Percentiles rank a stretch among this genome's conserved stretches.
Evolutionary conservation across 495 filamentous ascomycete species (phyloP).

Genomic region (Lentithecium fluviatile): DNA sequence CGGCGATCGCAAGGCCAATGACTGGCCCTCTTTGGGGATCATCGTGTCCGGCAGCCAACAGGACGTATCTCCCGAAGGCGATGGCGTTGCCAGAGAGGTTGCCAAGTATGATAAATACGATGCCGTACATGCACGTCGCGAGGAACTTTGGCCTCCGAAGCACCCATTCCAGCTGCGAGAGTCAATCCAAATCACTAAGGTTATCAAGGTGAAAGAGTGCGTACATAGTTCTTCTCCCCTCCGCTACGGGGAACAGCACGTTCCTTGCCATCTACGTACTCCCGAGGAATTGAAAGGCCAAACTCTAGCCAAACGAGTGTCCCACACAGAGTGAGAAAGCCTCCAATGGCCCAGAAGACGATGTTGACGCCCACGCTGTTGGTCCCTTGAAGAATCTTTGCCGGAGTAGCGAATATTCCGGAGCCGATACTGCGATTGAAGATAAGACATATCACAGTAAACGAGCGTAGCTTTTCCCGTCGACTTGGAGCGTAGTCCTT

Average conservation of each 20-base stretch:
- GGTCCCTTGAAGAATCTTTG: slow-evolving; percentile 38
- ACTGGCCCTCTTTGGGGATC: slow-evolving; percentile 20
- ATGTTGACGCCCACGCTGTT: slow-evolving; percentile 55
- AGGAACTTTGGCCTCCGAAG: slow-evolving; percentile 64
- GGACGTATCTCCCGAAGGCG: slow-evolving; percentile 68
- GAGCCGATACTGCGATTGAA: slow-evolving; percentile 46
- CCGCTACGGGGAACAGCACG: slow-evolving; percentile 41
- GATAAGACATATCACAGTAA: slow-evolving; percentile 30
- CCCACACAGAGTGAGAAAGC: slow-evolving; percentile 51
- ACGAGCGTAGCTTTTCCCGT: background rate
- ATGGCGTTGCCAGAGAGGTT: slow-evolving; percentile 57
- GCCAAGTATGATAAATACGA: slow-evolving; percentile 57
- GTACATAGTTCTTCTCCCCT: slow-evolving; percentile 60
- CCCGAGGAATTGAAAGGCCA: slow-evolving; percentile 49
- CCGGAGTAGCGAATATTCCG: slow-evolving; percentile 46
- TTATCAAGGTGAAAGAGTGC: too few relatives aligned
- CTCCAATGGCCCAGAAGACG: slow-evolving; percentile 55
- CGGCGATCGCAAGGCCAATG: slow-evolving; percentile 47
- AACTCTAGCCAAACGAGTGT: slow-evolving; percentile 39
- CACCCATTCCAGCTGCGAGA: slow-evolving; percentile 56
- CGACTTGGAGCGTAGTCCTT: background rate
- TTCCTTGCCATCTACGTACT: too few relatives aligned
- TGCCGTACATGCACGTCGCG: slow-evolving; percentile 61
- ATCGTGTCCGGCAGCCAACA: slow-evolving; percentile 40
- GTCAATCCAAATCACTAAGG: too few relatives aligned